Base-by-base conservation (phyloP, 352 stramenopile species). In the Globisporangium nodosum region DNA sequence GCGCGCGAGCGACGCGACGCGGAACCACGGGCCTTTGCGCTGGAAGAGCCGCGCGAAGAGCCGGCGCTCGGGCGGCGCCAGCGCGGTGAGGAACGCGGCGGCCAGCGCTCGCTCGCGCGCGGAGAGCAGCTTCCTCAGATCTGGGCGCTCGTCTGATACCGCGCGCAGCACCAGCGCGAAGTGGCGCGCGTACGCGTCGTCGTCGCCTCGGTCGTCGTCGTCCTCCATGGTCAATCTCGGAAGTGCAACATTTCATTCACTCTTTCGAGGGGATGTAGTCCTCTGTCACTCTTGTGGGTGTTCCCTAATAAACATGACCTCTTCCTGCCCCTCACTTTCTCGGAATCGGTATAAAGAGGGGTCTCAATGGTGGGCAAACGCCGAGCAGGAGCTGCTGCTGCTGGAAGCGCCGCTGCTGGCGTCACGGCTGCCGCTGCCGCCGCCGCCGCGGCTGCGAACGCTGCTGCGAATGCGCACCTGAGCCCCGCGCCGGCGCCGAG, bases 21-120 rank as follows among this genome's bases (percentile, higher is more conserved):
- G 85, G 60, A 88, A 88, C 85, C 85, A 94, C 49, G 73, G 68
- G 0, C 82, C 85, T 56, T 85, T 87, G 35, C 85, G 85, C 56
- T 92, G 82, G 27, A 94, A 78, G 24, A 92, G 59, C 11, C 81
- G 85, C 43, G 83, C 80, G 52, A 91, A 92, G 27, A 94, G 54
- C n/a, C 81, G 69, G 62, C 90, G 80, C 45, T 78, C 75, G 16
- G 77, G 56, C 5, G 73, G 64, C 35, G 77, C 53, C 3, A 93
- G 53, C 5, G 66, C 67, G 0, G 71, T 56, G 3, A 93, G 69
- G 51, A 88, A 91, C 1, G 63, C 52, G 1, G 69, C 64, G 4
- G 71, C 78, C 0, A 87, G 50, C 15, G 52, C 54, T 16, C 74
- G 62, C 58, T 93, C 83, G 4, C 66, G 65, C 0, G 39, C 21